Evolutionary conservation across 1,139 yeast genomes (phyloP).

Genomic region (Candida albicans): DNA sequence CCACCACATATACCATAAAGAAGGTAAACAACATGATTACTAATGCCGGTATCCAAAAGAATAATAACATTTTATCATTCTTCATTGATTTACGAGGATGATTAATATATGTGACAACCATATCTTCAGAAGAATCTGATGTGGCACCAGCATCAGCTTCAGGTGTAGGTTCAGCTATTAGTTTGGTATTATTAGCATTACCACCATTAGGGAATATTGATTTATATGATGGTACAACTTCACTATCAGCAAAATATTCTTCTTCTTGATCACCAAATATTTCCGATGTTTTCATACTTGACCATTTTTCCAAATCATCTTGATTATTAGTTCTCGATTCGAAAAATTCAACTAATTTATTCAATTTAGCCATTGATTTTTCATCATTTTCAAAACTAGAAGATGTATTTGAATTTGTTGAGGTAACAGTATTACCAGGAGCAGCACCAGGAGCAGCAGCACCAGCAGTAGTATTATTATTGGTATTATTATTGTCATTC

Average conservation of each 20-base stretch:
- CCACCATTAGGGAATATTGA: conserved; percentile 1
- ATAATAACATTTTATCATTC: conserved; percentile 81
- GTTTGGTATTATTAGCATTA: not conserved
- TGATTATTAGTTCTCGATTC: conserved; percentile 60
- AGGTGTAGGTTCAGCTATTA: conserved; percentile 5
- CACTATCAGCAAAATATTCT: conserved; percentile 7
- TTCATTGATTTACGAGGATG: conserved; percentile 65
- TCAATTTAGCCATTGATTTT: conserved; percentile 48
- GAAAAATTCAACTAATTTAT: conserved; percentile 41
- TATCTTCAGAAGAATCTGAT: conserved; percentile 53
- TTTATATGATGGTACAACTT: conserved; percentile 3
- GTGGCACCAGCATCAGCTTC: conserved; percentile 25
- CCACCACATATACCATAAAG: conserved; percentile 51
- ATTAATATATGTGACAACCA: conserved; percentile 55
- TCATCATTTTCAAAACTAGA: conserved; percentile 55
- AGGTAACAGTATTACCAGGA: conserved; percentile 7
- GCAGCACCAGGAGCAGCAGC: conserved; percentile 6
- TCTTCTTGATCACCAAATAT: conserved; percentile 6
- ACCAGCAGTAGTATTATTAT: conserved; percentile 4
- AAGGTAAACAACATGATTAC: conserved; percentile 52
- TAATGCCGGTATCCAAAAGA: conserved; percentile 84
- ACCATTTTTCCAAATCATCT: conserved; percentile 15
- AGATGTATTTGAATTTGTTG: conserved; percentile 13
- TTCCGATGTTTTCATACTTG: conserved; percentile 5
- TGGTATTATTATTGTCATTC: too few species aligned